A percentile compares a stretch with the other conserved stretches of the same genome.
These are phyloP conservation scores for Primulina huaijiensis DNA, from an alignment of 257 asterid species.

Conservation along the genomic window DNA sequence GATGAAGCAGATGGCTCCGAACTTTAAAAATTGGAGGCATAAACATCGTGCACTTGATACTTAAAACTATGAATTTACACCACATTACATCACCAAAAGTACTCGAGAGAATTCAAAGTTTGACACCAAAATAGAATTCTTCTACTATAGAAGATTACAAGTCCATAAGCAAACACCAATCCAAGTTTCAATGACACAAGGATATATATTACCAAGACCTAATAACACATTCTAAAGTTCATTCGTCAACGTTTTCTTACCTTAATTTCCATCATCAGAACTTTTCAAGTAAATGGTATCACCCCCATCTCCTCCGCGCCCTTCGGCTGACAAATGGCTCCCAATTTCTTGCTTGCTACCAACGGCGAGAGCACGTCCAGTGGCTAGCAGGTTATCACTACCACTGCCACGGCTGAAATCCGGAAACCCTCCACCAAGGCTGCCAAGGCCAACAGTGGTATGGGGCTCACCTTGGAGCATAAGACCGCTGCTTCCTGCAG, in stretches of 20 bases:
- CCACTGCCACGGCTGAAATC: constrained; percentile 46
- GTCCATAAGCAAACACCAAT: constrained; percentile 20
- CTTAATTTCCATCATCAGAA: constrained; percentile 53
- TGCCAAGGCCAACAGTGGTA: constrained; percentile 29
- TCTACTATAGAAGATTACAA: constrained; percentile 29
- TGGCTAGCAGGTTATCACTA: constrained; percentile 23
- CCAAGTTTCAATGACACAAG: constrained; percentile 9
- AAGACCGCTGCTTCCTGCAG: constrained; percentile 55
- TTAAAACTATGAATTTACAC: constrained; percentile 34
- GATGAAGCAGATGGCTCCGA: too few species aligned
- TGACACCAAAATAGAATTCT: constrained; percentile 25
- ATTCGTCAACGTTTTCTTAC: constrained; percentile 1
- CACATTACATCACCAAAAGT: constrained; percentile 23
- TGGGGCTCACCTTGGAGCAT: constrained; percentile 81
- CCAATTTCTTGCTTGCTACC: constrained; percentile 71
- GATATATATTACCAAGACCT: neutral
- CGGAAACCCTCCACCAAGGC: constrained; percentile 44
- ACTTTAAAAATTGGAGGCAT: neutral
- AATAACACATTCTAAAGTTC: constrained; percentile 20
- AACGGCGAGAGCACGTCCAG: constrained; percentile 35
- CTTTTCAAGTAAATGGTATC: constrained; percentile 66
- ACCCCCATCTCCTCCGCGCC: constrained; percentile 63
- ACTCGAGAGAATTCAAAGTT: constrained; percentile 11
- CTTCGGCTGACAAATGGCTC: constrained; percentile 37
- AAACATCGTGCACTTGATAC: neutral